Evolutionary conservation across 2,329 filamentous ascomycete species (phyloP), one percentile per base, ranked within the genome.

Genomic region (Podosphaera fusca): DNA sequence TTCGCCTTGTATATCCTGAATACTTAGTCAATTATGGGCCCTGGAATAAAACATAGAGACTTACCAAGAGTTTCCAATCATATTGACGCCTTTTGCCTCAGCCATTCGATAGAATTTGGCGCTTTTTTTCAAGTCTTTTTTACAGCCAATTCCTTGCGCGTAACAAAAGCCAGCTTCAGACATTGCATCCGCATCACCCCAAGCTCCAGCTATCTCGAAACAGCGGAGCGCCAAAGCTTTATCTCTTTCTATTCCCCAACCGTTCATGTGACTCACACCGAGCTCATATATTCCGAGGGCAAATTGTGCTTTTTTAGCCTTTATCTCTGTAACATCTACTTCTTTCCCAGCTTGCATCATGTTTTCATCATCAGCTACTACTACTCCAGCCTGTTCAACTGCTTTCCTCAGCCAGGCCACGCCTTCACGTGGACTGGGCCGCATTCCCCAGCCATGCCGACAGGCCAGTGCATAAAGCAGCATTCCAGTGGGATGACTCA

Each of bases 41-140:
- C 21, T 38, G 47, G 21, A n/a, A 38, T 34, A 31, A 50, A 51
- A 5, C 33, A 4, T n/a, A 45, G 54, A 59, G 58, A 78, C 86
- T 67, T 75, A 95, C 90, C 92, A 98, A 74, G 88, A 95, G 69
- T 96, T 96, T 57, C 92, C 92, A 58, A 95, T 84, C 88, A 96
- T 96, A 70, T 81, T 94, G 75, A 95, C 89, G 5, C 92, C 92
- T 70, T 92, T 92, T 31, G 84, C 81, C 68, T 95, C 92, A 4
- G 92, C 92, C 73, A 83, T 77, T 30, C 92, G 82, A 69, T 96
- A 96, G 65, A 92, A 87, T 60, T 80, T 85, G 59, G 92, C 90
- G 55, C 87, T 90, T 72, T 89, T 95, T 73, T 88, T 95, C 67
- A 95, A 73, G 67, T 96, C 86, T 71, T 96, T 98, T 74, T 92